Percentiles rank a stretch among this genome's conserved stretches.
Evolutionary conservation across 179 eudicot species (phyloP).

Genomic region (Patellifolia procumbens): DNA sequence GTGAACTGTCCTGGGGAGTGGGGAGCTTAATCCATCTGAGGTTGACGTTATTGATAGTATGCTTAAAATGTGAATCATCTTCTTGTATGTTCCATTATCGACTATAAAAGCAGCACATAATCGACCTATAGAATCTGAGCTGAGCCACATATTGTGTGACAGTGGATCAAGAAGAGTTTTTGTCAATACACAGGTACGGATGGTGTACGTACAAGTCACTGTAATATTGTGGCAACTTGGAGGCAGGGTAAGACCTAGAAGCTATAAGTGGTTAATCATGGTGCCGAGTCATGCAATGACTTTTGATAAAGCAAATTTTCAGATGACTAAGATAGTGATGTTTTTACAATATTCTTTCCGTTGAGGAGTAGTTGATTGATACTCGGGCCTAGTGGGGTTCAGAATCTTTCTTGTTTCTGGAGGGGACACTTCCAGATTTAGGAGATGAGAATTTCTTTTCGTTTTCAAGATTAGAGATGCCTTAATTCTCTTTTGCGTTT

Average conservation of each 20-base stretch:
- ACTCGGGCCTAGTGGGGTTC: constrained; percentile 9
- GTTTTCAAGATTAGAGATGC: background rate
- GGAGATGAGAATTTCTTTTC: constrained; percentile 6
- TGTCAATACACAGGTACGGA: background rate
- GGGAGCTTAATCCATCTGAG: background rate
- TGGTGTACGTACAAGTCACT: constrained; percentile 6
- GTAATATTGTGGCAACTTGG: background rate
- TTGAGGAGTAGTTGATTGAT: background rate
- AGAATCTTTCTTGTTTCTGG: constrained; percentile 7
- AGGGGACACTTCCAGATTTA: constrained; percentile 10
- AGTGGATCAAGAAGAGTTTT: background rate
- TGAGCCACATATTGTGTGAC: background rate
- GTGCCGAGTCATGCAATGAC: background rate
- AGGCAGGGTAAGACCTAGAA: background rate
- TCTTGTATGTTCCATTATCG: background rate
- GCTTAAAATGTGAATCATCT: too few species aligned
- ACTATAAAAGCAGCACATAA: background rate
- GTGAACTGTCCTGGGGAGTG: background rate
- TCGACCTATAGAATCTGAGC: background rate
- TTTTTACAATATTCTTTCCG: constrained; percentile 3
- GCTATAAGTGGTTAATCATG: constrained; percentile 1
- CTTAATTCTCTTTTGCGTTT: background rate
- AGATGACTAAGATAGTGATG: constrained; percentile 20
- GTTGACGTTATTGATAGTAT: background rate
- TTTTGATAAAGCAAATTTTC: constrained; percentile 12